These are phyloP conservation scores for Raphanus sativus DNA, from an alignment of 345 rosid genomes.

Conservation along the genomic window DNA sequence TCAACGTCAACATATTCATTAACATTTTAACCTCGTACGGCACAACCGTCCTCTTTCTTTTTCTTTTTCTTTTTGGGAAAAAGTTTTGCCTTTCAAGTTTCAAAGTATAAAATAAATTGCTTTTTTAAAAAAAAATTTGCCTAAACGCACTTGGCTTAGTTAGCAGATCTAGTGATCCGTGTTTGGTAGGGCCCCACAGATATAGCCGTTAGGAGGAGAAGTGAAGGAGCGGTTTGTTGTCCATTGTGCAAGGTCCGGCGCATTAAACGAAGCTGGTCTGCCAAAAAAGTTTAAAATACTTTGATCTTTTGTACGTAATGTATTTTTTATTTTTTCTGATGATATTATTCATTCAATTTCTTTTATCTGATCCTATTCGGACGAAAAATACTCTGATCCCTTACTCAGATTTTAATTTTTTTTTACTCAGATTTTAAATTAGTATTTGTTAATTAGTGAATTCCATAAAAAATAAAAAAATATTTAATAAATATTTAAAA, in stretches of 20 bases:
- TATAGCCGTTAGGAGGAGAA: conserved; percentile 32
- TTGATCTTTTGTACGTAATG: not conserved
- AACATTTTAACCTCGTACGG: conserved; percentile 38
- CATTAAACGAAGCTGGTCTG: conserved; percentile 35
- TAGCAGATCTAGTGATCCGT: not conserved
- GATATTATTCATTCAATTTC: not conserved
- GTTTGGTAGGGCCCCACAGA: conserved; percentile 26
- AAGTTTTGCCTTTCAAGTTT: conserved; percentile 19
- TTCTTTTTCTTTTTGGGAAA: not conserved
- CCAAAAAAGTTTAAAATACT: not conserved
- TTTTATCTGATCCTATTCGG: not conserved
- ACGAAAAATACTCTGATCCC: not conserved
- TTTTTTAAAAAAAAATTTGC: not conserved
- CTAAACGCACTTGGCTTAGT: not conserved
- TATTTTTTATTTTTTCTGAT: not conserved
- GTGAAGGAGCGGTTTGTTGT: conserved; percentile 30
- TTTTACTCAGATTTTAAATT: not conserved
- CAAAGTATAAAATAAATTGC: not conserved
- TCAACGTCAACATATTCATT: conserved; percentile 23
- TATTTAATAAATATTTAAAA: no score
- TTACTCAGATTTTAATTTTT: not conserved
- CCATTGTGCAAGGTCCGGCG: conserved; percentile 16
- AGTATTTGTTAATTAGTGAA: not conserved
- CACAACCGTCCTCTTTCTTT: conserved; percentile 9
- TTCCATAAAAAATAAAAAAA: no score